Conservation (phyloP, 1,139 yeast genomes). For the Debaryomycetaceae sp. region DNA sequence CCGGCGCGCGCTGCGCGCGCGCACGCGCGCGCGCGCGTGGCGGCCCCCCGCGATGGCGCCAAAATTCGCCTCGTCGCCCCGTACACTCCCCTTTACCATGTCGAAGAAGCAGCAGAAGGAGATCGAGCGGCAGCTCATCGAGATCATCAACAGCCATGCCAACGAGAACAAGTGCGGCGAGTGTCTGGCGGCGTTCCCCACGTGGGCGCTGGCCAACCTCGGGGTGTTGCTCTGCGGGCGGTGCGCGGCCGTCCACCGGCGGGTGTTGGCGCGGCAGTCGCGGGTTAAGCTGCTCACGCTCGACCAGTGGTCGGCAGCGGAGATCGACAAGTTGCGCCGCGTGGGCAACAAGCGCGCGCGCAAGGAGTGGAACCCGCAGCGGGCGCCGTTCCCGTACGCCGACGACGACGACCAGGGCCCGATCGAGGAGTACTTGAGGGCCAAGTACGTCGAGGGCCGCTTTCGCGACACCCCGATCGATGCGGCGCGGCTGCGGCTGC, state of each 20-base stretch:
- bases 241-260: slow-evolving; percentile 75
- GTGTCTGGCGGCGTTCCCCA: slow-evolving; percentile 62
- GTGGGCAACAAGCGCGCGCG: slow-evolving; percentile 67
- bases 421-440: slow-evolving; percentile 49
- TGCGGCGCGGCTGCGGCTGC: slow-evolving; percentile 14
- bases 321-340: slow-evolving; percentile 52
- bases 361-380: slow-evolving; percentile 57
- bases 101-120: slow-evolving; percentile 33
- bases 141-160: slow-evolving; percentile 33
- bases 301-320: slow-evolving; percentile 69
- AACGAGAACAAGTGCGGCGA: slow-evolving; percentile 69
- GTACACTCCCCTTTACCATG: slow-evolving; percentile 14
- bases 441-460: slow-evolving; percentile 46
- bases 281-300: slow-evolving; percentile 76
- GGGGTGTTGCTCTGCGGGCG: slow-evolving; percentile 74
- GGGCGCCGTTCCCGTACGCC: slow-evolving; percentile 66
- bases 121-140: slow-evolving; percentile 40
- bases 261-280: slow-evolving; percentile 57
- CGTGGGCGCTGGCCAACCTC: slow-evolving; percentile 45
- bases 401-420: slow-evolving; percentile 51
- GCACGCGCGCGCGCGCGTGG: background rate
- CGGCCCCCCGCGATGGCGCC: background rate
- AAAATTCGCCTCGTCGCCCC: slow-evolving; percentile 1
- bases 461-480: slow-evolving; percentile 27
- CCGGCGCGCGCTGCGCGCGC: background rate